Conservation (phyloP, 495 filamentous ascomycete genomes). For the Xylaria venustula region DNA sequence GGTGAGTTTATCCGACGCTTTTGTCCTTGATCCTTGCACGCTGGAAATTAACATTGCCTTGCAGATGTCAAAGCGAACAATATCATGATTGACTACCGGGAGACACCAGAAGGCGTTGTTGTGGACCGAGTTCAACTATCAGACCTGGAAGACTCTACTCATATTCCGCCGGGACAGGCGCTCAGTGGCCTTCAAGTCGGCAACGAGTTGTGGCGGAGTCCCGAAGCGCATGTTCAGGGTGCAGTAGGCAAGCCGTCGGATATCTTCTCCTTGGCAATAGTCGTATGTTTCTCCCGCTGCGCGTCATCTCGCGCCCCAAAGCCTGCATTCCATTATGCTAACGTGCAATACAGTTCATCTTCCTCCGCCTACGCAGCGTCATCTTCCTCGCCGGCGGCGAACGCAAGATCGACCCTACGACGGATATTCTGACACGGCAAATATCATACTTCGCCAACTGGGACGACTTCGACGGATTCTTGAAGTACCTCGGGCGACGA, state of each 20-base stretch:
- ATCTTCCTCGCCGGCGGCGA: constrained; percentile 44
- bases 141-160: constrained; percentile 46
- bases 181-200: constrained; percentile 31
- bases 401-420: constrained; percentile 46
- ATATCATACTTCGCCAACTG: constrained; percentile 50
- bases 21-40: neutral
- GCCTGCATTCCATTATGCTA: constrained; percentile 1
- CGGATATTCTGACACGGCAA: constrained; percentile 40
- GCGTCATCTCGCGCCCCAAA: neutral
- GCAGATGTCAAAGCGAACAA: constrained; percentile 41
- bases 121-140: constrained; percentile 40
- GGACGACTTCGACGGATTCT: constrained; percentile 34
- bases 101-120: constrained; percentile 27
- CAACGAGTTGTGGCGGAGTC: constrained; percentile 40
- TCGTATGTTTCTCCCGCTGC: constrained; percentile 29
- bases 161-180: constrained; percentile 35
- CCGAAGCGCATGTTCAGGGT: constrained; percentile 33
- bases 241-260: constrained; percentile 34
- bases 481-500: constrained; percentile 35
- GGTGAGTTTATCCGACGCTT: constrained; percentile 6
- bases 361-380: constrained; percentile 40
- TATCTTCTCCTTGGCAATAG: constrained; percentile 35
- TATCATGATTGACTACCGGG: constrained; percentile 36
- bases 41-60: neutral
- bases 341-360: constrained; percentile 25